Evolutionary conservation across 805 yeast species (phyloP).

Genomic region (Yamadazyma paraphyllophila): DNA sequence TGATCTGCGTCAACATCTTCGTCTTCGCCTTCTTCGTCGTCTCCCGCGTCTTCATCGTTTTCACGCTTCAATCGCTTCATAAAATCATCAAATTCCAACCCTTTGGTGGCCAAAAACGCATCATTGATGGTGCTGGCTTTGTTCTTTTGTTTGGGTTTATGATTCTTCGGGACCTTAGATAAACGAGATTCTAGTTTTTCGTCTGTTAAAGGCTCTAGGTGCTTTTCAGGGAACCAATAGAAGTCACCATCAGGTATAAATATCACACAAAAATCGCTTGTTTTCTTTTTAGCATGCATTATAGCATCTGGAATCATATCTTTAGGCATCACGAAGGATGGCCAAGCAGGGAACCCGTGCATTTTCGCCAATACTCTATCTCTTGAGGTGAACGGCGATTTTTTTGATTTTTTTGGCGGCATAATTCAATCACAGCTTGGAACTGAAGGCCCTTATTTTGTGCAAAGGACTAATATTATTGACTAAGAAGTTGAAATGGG

Average conservation of each 20-base stretch:
- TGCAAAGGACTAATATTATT: neutral
- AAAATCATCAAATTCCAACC: constrained; percentile 35
- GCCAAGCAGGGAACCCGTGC: constrained; percentile 49
- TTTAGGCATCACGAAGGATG: constrained; percentile 45
- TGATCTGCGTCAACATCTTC: constrained; percentile 16
- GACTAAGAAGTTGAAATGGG: neutral
- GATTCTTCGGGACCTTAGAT: constrained; percentile 14
- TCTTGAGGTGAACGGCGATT: constrained; percentile 25
- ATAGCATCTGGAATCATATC: constrained; percentile 36
- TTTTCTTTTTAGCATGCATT: constrained; percentile 33
- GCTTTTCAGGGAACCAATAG: constrained; percentile 43
- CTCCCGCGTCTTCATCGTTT: constrained; percentile 13
- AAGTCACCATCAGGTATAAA: constrained; percentile 48
- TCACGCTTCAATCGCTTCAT: constrained; percentile 27
- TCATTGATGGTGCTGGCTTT: constrained; percentile 33
- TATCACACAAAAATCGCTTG: constrained; percentile 39
- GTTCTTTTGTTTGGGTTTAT: constrained; percentile 17
- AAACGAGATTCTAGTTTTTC: constrained; percentile 29
- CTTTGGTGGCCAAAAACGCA: constrained; percentile 38
- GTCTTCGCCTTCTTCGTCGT: constrained; percentile 17
- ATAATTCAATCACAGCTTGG: constrained; percentile 15
- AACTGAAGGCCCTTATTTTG: no score
- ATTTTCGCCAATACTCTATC: constrained; percentile 45
- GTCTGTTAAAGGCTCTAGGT: constrained; percentile 29
- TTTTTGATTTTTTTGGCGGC: constrained; percentile 32